Base-by-base conservation (phyloP, 192 early-diverging fungal species). In the Coemansia pectinata region DNA sequence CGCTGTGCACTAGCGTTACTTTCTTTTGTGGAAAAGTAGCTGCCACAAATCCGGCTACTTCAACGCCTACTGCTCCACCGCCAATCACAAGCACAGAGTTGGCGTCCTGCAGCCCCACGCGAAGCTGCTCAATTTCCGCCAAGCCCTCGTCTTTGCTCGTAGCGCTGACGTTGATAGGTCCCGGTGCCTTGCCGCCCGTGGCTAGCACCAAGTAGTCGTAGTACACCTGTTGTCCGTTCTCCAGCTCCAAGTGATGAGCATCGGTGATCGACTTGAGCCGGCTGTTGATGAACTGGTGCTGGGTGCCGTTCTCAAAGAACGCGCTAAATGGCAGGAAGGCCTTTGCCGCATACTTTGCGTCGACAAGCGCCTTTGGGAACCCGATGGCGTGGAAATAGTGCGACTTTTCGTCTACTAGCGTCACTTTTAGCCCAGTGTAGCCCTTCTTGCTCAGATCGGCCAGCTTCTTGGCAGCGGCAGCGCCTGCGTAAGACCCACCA, bases 51-150 rank as follows among this genome's bases (percentile, higher is more conserved):
- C 88, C 88, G 9, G 87, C 87, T 1, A 86, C 67, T 65, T 90
- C 87, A 44, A 89, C 76, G 15, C 89, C 89, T 4, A 87, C 86
- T 4, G 88, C 75, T 2, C 89, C 89, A 33, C 88, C 89, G 50
- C 89, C 89, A 17, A 89, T 63, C 42, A 90, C 84, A 9, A 90
- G 59, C 41, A 89, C 68, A 1, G 82, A 70, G 25, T 75, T 33
- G 2, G 88, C 86, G 8, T 48, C 34, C 4, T 76, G 71, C 31
- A 90, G 41, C 7, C 77, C 79, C 6, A 48, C 42, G 5, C 83
- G 74, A n/a, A 79, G 66, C 59, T 50, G 36, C 3, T 39, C 47
- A 40, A 87, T 73, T 27, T 85, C 74, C 15, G 41, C 66, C 36
- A 79, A 12, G 10, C 69, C 79, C 6, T 69, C 76, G 29, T 80